phyloP scores from a whole-genome alignment of 2,329 filamentous ascomycete genomes.

The Graphilbum ipis-grandicollis region DNA sequence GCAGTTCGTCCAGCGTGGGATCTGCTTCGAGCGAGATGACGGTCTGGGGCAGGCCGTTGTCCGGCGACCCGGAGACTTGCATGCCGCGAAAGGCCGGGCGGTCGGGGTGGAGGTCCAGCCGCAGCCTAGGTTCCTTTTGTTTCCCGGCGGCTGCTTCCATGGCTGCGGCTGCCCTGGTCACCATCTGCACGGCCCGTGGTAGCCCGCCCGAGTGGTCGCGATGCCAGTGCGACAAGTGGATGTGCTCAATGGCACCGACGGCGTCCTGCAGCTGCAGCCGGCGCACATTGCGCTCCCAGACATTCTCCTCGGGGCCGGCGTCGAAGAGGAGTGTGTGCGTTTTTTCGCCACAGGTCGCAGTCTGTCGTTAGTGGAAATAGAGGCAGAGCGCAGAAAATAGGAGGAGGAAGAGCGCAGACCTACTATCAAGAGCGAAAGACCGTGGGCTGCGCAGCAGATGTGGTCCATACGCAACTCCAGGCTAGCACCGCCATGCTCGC shows the following conservation, averaged over 20 bases:
- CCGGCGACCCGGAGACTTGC: slow-evolving; percentile 13
- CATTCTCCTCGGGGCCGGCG: slow-evolving; percentile 30
- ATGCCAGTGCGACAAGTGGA: slow-evolving; percentile 36
- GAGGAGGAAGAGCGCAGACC: too few relatives aligned
- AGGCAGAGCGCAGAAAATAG: too few relatives aligned
- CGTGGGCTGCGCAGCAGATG: slow-evolving; percentile 36
- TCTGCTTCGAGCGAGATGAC: slow-evolving; percentile 32
- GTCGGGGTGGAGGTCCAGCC: slow-evolving; percentile 34
- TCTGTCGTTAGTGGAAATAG: too few relatives aligned
- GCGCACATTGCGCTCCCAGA: slow-evolving; percentile 32
- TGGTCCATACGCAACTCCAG: slow-evolving; percentile 29
- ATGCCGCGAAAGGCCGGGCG: slow-evolving; percentile 33
- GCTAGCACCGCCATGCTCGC: slow-evolving; percentile 21
- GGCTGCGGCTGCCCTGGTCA: slow-evolving; percentile 18
- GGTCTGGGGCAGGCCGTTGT: slow-evolving; percentile 11
- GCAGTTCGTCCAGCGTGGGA: slow-evolving; percentile 30
- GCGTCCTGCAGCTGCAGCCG: slow-evolving; percentile 23
- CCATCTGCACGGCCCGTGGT: slow-evolving; percentile 30
- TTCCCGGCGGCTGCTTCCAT: too few relatives aligned
- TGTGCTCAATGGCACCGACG: slow-evolving; percentile 24
- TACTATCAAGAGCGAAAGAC: slow-evolving; percentile 33
- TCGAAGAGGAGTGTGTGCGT: slow-evolving; percentile 34
- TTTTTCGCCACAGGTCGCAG: slow-evolving; percentile 23
- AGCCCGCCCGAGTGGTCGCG: slow-evolving; percentile 36
- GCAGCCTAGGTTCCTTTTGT: too few relatives aligned